A percentile compares a stretch with the other conserved stretches of the same genome.
These are phyloP conservation scores for Verticillium zaregamsianum DNA, from an alignment of 2,329 filamentous ascomycete genomes.

Conservation along the genomic window DNA sequence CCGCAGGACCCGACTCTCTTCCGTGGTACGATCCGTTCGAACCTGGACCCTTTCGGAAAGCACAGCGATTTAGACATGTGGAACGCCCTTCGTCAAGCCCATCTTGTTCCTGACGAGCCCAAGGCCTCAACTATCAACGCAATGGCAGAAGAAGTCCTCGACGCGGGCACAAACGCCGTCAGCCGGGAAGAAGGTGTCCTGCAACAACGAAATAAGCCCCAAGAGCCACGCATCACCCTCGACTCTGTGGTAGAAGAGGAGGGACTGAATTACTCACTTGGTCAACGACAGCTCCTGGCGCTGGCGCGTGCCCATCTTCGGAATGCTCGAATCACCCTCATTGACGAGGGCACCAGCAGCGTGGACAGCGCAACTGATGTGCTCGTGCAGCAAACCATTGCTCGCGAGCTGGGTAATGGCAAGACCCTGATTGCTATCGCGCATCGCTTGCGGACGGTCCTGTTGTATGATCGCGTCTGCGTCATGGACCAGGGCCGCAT, in stretches of 20 bases:
- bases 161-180: slow-evolving; percentile 23
- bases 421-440: slow-evolving; percentile 90
- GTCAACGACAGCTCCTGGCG: slow-evolving; percentile 93
- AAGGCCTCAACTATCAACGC: slow-evolving; percentile 14
- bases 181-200: slow-evolving; percentile 4
- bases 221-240: slow-evolving; percentile 62
- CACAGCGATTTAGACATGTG: slow-evolving; percentile 75
- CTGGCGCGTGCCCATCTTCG: slow-evolving; percentile 86
- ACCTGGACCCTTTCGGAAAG: slow-evolving; percentile 76
- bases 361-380: slow-evolving; percentile 97
- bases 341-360: slow-evolving; percentile 89
- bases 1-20: slow-evolving; percentile 83
- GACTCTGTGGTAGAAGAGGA: slow-evolving; percentile 88
- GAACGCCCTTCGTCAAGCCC: slow-evolving; percentile 72
- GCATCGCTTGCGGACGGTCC: slow-evolving; percentile 85
- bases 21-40: slow-evolving; percentile 72
- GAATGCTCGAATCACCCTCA: slow-evolving; percentile 86
- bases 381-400: slow-evolving; percentile 90
- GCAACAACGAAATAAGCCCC: slow-evolving; percentile 18
- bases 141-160: slow-evolving; percentile 15
- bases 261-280: slow-evolving; percentile 91
- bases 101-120: slow-evolving; percentile 53
- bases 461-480: slow-evolving; percentile 91
- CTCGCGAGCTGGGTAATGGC: slow-evolving; percentile 76
- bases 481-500: slow-evolving; percentile 92